phyloP scores from a whole-genome alignment of 306 rosid genomes.

The Adenanthera pavonina region DNA sequence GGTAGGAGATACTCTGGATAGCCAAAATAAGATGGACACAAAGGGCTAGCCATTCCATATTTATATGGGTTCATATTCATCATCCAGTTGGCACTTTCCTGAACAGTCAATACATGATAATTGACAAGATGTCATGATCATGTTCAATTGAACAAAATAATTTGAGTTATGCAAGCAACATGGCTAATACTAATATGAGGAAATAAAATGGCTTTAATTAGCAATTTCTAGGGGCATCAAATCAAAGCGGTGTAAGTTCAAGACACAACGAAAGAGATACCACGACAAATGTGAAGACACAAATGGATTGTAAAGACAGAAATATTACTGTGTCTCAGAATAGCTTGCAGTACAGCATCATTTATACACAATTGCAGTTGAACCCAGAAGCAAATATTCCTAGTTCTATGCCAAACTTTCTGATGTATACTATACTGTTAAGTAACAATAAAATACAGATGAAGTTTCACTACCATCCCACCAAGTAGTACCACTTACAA shows the following conservation, averaged over 20 bases:
- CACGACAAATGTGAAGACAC: neutral
- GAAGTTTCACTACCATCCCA: neutral
- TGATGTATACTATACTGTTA: neutral
- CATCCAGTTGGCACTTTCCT: conserved; percentile 88
- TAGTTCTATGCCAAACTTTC: conserved; percentile 12
- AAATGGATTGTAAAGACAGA: neutral
- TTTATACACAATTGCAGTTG: conserved; percentile 21
- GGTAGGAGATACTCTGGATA: conserved; percentile 71
- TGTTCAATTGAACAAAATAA: conserved; percentile 23
- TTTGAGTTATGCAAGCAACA: conserved; percentile 13
- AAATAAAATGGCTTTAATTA: conserved; percentile 18
- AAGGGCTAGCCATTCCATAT: conserved; percentile 69
- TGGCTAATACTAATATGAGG: neutral
- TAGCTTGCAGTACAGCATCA: conserved; percentile 1
- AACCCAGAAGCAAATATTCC: conserved; percentile 6
- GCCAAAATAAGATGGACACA: conserved; percentile 66
- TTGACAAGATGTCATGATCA: conserved; percentile 1
- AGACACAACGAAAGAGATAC: neutral
- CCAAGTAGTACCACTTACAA: neutral
- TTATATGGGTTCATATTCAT: conserved; percentile 84
- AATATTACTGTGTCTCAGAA: neutral
- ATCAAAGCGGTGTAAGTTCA: neutral
- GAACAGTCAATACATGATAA: conserved; percentile 39
- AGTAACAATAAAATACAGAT: conserved; percentile 15
- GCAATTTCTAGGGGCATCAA: neutral